phyloP scores from a whole-genome alignment of 1,284 basidiomycete species.

The Rhodotorula sp. region DNA sequence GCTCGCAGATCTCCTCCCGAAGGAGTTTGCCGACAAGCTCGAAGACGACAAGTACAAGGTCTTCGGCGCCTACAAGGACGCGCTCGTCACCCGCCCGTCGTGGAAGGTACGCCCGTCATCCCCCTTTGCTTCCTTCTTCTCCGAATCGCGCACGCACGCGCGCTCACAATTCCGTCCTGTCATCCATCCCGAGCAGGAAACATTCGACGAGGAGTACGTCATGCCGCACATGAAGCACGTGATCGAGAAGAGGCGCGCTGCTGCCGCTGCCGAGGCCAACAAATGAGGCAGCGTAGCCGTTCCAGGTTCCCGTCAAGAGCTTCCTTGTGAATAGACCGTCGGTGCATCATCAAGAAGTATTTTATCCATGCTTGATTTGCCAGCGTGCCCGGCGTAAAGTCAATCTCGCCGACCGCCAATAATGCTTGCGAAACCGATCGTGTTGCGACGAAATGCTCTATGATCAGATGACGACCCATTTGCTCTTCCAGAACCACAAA shows the following conservation, averaged over 20 bases:
- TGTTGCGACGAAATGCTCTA: neutral
- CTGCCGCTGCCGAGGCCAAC: neutral
- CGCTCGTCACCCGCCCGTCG: constrained; percentile 27
- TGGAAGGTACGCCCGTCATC: constrained; percentile 19
- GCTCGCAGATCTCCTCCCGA: constrained; percentile 7
- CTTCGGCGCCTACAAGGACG: constrained; percentile 23
- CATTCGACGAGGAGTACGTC: constrained; percentile 21
- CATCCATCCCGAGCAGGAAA: constrained; percentile 6
- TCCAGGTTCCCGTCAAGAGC: no score
- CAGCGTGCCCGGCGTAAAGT: no score
- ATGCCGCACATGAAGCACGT: constrained; percentile 9
- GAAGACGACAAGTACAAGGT: constrained; percentile 14
- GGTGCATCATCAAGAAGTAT: no score
- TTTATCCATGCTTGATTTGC: no score
- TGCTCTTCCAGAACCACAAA: constrained; percentile 12
- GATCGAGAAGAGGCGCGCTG: constrained; percentile 2
- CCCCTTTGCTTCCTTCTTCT: neutral
- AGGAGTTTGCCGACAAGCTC: neutral
- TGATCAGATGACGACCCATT: constrained; percentile 7
- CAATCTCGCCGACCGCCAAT: no score
- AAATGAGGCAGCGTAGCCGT: no score
- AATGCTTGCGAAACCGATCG: no score
- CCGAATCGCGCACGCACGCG: neutral
- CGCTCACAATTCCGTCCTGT: neutral
- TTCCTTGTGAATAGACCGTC: no score